Conservation (phyloP, 148 eudicot genomes). For the Silene uniflora region DNA sequence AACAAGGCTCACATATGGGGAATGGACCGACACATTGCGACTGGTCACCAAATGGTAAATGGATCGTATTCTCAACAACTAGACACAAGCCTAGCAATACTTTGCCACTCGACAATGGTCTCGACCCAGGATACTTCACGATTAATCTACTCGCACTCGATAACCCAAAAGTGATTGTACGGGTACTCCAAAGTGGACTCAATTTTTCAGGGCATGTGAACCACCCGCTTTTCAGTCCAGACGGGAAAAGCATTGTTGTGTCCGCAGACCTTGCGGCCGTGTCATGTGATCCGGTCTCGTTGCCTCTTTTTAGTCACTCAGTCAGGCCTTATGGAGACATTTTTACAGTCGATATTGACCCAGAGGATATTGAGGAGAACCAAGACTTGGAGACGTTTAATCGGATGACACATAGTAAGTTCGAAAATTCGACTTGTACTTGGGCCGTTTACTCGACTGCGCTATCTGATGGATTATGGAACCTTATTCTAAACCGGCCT, state of each 20-base stretch:
- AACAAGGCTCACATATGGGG: constrained; percentile 11
- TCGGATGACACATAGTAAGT: constrained; percentile 20
- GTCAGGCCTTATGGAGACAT: too few relatives aligned
- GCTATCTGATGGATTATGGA: too few relatives aligned
- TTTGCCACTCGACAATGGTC: background rate
- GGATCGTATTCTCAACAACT: constrained; percentile 23
- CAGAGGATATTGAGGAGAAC: background rate
- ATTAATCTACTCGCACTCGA: background rate
- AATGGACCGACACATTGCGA: constrained; percentile 21
- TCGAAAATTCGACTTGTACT: constrained; percentile 1
- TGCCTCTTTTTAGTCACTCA: too few relatives aligned
- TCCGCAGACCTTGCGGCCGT: too few relatives aligned
- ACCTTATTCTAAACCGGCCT: background rate
- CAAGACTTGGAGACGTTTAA: background rate
- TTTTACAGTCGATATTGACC: too few relatives aligned
- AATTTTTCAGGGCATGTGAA: background rate
- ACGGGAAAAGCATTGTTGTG: too few relatives aligned
- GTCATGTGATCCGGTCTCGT: too few relatives aligned
- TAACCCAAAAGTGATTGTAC: background rate
- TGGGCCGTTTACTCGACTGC: too few relatives aligned
- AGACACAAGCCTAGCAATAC: constrained; percentile 1
- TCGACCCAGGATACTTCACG: constrained; percentile 1
- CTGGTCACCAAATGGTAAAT: constrained; percentile 16
- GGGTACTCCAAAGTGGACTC: background rate
- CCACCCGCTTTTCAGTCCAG: too few relatives aligned